A percentile compares a stretch with the other conserved stretches of the same genome.
phyloP scores from a whole-genome alignment of 2,329 filamentous ascomycete species.

The Tympanopsis confertula region DNA sequence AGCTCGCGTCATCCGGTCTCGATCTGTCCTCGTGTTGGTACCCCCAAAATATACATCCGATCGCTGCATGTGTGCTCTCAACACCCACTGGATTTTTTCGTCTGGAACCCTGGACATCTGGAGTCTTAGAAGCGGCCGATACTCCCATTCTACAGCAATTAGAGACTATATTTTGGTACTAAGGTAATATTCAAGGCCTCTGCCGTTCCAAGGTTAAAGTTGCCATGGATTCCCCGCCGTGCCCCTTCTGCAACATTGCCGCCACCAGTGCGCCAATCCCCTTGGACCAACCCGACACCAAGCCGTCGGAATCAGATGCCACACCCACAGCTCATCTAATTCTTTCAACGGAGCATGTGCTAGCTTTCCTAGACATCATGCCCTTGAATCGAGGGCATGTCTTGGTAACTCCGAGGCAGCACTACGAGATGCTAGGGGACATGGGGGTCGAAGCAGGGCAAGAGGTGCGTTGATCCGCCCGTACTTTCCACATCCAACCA shows the following conservation, averaged over 20 bases:
- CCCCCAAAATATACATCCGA: no score
- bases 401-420: not conserved
- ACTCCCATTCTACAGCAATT: no score
- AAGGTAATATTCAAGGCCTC: no score
- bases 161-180: no score
- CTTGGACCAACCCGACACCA: not conserved
- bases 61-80: no score
- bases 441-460: not conserved
- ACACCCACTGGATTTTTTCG: no score
- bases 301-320: not conserved
- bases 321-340: not conserved
- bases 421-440: not conserved
- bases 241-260: slow-evolving; percentile 1
- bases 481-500: not conserved
- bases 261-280: not conserved
- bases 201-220: no score
- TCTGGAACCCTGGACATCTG: no score
- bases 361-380: slow-evolving; percentile 1
- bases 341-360: not conserved
- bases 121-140: no score
- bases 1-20: no score
- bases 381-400: slow-evolving; percentile 1
- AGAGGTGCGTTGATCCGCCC: no score
- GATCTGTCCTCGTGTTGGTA: no score
- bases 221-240: not conserved